Percentiles rank a stretch among this genome's conserved stretches.
Conservation (phyloP, 805 yeast species). For the Cyberlindnera saturnus region DNA sequence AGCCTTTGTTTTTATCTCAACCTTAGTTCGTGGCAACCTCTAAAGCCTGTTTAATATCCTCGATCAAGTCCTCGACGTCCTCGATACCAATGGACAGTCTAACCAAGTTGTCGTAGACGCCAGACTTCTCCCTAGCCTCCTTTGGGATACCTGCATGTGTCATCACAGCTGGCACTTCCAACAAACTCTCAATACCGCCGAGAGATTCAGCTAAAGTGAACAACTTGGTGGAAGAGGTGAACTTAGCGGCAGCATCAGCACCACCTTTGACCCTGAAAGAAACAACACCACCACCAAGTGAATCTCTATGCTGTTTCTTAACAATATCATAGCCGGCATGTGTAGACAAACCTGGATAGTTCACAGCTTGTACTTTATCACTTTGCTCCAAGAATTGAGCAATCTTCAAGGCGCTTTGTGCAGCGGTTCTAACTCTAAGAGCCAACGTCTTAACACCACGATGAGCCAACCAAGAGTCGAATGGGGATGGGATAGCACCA, state of each 20-base stretch:
- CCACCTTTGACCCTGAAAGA: slow-evolving; percentile 85
- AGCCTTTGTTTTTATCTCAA: background rate
- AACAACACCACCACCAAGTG: slow-evolving; percentile 88
- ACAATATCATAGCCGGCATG: slow-evolving; percentile 63
- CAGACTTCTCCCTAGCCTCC: slow-evolving; percentile 69
- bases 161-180: slow-evolving; percentile 88
- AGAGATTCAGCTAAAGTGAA: slow-evolving; percentile 86
- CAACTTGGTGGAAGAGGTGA: slow-evolving; percentile 66
- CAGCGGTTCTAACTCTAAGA: slow-evolving; percentile 68
- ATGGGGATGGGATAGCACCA: slow-evolving; percentile 87
- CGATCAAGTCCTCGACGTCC: slow-evolving; percentile 69
- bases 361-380: slow-evolving; percentile 55
- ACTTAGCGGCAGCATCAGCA: slow-evolving; percentile 64
- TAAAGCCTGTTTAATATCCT: slow-evolving; percentile 68
- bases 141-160: slow-evolving; percentile 88
- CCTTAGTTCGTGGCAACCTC: slow-evolving; percentile 10
- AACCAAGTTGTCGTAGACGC: slow-evolving; percentile 76
- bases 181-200: slow-evolving; percentile 82
- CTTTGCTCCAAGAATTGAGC: slow-evolving; percentile 55
- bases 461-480: slow-evolving; percentile 90
- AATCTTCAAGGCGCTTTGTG: slow-evolving; percentile 57
- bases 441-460: slow-evolving; percentile 86
- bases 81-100: slow-evolving; percentile 86
- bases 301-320: slow-evolving; percentile 69
- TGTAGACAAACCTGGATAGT: slow-evolving; percentile 76